phyloP scores from a whole-genome alignment of 2,329 filamentous ascomycete species.

The Pseudogymnoascus sp. region DNA sequence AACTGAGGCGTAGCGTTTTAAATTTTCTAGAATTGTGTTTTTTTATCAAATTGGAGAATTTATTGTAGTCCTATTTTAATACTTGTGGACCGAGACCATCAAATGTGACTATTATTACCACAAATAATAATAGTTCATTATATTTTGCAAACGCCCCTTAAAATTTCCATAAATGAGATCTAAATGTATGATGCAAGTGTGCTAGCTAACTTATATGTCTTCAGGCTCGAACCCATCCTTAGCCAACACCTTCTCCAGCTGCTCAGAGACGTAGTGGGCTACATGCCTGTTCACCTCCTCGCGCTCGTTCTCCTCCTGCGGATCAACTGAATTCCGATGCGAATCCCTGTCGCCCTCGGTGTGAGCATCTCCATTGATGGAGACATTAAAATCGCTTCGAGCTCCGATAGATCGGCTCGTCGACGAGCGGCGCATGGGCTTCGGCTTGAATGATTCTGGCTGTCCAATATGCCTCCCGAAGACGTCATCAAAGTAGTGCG shows the following conservation, averaged over 20 bases:
- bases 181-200: not conserved
- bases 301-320: constrained; percentile 43
- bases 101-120: not conserved
- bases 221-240: constrained; percentile 26
- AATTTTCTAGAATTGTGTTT: not conserved
- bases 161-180: not conserved
- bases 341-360: constrained; percentile 31
- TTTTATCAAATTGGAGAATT: not conserved
- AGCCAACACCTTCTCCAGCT: constrained; percentile 66
- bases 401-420: constrained; percentile 76
- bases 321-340: constrained; percentile 40
- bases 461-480: constrained; percentile 51
- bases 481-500: constrained; percentile 93
- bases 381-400: constrained; percentile 66
- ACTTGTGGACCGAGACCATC: too few relatives aligned
- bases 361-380: constrained; percentile 41
- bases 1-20: not conserved
- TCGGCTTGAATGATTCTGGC: constrained; percentile 33
- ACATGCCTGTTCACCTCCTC: constrained; percentile 61
- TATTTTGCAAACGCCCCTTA: not conserved
- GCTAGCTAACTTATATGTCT: not conserved
- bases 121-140: not conserved
- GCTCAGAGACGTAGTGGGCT: constrained; percentile 72
- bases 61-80: not conserved
- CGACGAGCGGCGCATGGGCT: constrained; percentile 63